Evolutionary conservation across 2,329 filamentous ascomycete genomes (phyloP).

Genomic region (Monosporascus sp.): DNA sequence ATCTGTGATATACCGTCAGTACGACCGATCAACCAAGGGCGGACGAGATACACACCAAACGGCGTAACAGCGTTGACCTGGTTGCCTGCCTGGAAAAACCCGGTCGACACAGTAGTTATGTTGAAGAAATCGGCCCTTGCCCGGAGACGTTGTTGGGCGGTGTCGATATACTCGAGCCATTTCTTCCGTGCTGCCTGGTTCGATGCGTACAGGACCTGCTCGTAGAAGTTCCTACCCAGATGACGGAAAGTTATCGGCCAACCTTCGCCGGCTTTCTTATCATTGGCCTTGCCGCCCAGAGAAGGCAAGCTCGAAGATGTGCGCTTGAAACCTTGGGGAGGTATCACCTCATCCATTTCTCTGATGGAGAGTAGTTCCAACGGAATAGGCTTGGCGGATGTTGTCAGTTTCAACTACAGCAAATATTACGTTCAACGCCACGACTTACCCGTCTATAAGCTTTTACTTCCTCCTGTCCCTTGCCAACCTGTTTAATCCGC

Average conservation of each 20-base stretch:
- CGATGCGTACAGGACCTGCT: constrained; percentile 80
- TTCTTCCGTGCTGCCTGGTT: constrained; percentile 86
- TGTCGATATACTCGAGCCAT: constrained; percentile 94
- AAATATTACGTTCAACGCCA: not conserved
- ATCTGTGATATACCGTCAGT: constrained; percentile 48
- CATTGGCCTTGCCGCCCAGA: constrained; percentile 38
- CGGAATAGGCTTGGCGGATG: constrained; percentile 66
- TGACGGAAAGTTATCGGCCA: constrained; percentile 96
- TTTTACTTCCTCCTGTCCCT: constrained; percentile 79
- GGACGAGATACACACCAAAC: constrained; percentile 59
- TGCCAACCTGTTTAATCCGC: constrained; percentile 84
- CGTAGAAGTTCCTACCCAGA: constrained; percentile 92
- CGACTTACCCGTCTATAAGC: constrained; percentile 70
- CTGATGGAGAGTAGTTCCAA: constrained; percentile 87
- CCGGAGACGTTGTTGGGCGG: constrained; percentile 79
- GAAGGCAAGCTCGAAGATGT: constrained; percentile 72
- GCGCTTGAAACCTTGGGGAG: constrained; percentile 73
- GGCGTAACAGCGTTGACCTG: constrained; percentile 93
- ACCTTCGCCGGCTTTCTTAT: constrained; percentile 63
- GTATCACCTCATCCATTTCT: constrained; percentile 96
- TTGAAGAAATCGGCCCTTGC: constrained; percentile 91
- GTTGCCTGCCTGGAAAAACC: constrained; percentile 61
- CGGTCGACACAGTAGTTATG: constrained; percentile 53
- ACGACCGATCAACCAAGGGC: not conserved
- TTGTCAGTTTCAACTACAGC: constrained; percentile 3